Base-by-base conservation (phyloP, 2,329 filamentous ascomycete species). In the Fusarium nurragi region DNA sequence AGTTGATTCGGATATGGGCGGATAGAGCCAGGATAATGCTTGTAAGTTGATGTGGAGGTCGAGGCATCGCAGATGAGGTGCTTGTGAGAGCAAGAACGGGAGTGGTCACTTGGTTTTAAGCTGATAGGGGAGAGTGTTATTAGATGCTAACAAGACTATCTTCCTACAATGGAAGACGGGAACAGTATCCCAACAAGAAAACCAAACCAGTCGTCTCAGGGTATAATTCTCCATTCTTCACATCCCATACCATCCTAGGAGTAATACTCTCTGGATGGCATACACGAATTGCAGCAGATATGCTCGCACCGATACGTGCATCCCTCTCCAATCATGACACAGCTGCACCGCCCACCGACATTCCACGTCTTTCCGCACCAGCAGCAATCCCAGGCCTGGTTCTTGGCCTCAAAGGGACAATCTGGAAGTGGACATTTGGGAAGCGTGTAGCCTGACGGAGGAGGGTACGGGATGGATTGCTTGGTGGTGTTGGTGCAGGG, bases 361-460 rank as follows among this genome's bases (percentile, higher is more conserved):
- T 86, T 85, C 77, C 80, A 80, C n/a, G 76, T 75, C 67, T 84
- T 84, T 25, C 83, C 83, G 56, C 83, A 85, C 82, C 82, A 85
- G 72, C 83, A 85, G 73, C 83, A 85, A 72, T 83, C 83, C 83
- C 83, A 86, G 62, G 73, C 78, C 28, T 83, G 77, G 54, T 81
- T 79, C 56, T 80, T 79, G 44, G 75, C 73, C 73, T 84, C 81
- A 65, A 83, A 85, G 9, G 83, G 82, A 52, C 83, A 85, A 46
- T 76, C 75, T 9, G 77, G 64, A 54, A 84, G 71, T 40, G 81
- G 80, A 64, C 83, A 85, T 57, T 78, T 77, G 44, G 79, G 78
- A 23, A 74, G 58, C 18, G 67, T 64, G 68, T 79, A 80, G 61
- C 79, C 78, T 6, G 80, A 77, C 18, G 82, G 82, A 18, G 81